Base-by-base conservation (phyloP, 176 grass and related monocot genomes). In the Oryza meyeriana region DNA sequence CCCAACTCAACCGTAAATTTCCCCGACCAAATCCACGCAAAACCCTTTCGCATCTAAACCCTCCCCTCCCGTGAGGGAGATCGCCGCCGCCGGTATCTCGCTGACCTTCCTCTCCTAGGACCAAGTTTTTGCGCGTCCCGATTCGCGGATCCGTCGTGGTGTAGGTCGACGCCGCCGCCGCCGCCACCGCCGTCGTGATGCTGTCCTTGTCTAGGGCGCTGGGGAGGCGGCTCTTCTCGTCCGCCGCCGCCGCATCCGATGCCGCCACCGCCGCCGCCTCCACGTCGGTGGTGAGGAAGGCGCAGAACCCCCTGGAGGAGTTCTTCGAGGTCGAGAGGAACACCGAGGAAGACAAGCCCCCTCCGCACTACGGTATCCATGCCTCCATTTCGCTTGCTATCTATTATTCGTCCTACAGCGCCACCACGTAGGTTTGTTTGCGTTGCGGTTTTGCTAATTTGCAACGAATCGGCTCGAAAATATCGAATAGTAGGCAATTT, bases 301-400 rank as follows among this genome's bases (percentile, higher is more conserved):
- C 91, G 41, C 85, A 87, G 52, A 98, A 98, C 74, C 89, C 93
- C 5, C 93, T 98, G 12, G 90, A 98, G 86, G 93, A 98, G 69
- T 92, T 98, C 61, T 98, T 98, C 64, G 93, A 98, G 87, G 86
- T 93, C 35, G 90, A 98, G 35, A 71, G 96, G 78, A 95, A 42
- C 66, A 82, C 87, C 28, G 86, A 91, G 47, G 96, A 98, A 1
- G 89, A 93, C 30, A 90, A 95, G 69, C 83, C 88, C 59, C 82
- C 76, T 71, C 84, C 94, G 63, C 73, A 86, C 84, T 98, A 93
- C 61, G 96, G 93, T 98, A 91, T 27, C 1, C 36, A 32, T 11
- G 27, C 41, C 52, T 18, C 59, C 50, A 40, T 18, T 39, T 61
- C 10, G 5, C 0, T 7, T 17, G 24, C 16, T 22, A 18, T n/a